These are phyloP conservation scores for Knoxdaviesia capensis DNA, from an alignment of 2,329 filamentous ascomycete species.

Conservation along the genomic window DNA sequence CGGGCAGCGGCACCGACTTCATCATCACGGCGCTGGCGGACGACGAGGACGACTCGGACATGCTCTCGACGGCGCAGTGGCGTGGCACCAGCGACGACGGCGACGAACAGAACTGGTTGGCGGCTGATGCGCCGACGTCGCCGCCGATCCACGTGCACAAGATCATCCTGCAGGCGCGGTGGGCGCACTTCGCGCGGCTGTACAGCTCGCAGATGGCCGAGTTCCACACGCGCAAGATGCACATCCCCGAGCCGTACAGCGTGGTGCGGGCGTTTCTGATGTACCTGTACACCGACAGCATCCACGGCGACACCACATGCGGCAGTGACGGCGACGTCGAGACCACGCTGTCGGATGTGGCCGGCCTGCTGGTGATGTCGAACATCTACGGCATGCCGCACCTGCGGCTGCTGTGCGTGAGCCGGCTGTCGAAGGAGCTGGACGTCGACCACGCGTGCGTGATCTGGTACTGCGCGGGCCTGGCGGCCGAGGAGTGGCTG, in stretches of 20 bases:
- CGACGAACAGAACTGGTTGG: constrained; percentile 33
- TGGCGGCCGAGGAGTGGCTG: constrained; percentile 85
- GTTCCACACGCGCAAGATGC: constrained; percentile 92
- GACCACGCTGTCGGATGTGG: constrained; percentile 73
- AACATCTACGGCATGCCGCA: constrained; percentile 97
- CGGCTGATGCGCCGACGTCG: constrained; percentile 45
- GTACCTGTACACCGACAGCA: constrained; percentile 92
- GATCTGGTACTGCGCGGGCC: constrained; percentile 84
- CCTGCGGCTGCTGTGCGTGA: constrained; percentile 75
- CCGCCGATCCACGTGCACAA: constrained; percentile 85
- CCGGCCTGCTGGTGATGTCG: constrained; percentile 87
- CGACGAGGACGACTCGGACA: constrained; percentile 49
- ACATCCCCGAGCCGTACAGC: constrained; percentile 88
- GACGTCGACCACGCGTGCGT: constrained; percentile 90
- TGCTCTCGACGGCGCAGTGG: constrained; percentile 23
- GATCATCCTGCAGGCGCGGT: constrained; percentile 81
- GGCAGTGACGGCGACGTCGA: constrained; percentile 29
- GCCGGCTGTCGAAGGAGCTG: constrained; percentile 72
- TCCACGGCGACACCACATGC: constrained; percentile 26
- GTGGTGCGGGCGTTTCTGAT: constrained; percentile 90
- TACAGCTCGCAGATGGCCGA: constrained; percentile 93
- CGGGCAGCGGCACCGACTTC: constrained; percentile 77
- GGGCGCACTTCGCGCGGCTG: constrained; percentile 87
- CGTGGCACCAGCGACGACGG: constrained; percentile 21
- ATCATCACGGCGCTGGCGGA: constrained; percentile 74